Evolutionary conservation across 78 protist genomes (phyloP).

Genomic region (Bodo saltans): DNA sequence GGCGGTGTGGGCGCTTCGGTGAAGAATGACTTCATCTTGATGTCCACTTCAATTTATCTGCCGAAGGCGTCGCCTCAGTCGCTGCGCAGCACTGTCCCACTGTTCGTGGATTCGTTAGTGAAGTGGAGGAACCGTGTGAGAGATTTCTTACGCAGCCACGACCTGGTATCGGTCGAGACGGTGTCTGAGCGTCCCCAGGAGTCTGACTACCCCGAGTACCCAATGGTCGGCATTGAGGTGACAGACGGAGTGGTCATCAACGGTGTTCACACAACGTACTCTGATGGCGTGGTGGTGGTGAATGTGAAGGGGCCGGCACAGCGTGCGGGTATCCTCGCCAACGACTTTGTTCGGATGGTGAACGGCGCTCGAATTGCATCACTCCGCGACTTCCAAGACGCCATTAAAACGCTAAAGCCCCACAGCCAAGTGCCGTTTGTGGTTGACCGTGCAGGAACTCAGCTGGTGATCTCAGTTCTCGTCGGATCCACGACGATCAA

Average conservation of each 20-base stretch:
- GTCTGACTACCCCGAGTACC: neutral
- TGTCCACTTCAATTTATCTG: neutral
- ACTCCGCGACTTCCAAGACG: neutral
- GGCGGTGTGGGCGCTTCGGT: slow-evolving; percentile 26
- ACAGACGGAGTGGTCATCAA: neutral
- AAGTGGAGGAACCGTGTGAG: neutral
- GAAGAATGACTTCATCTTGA: neutral
- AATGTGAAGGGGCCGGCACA: neutral
- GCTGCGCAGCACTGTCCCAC: neutral
- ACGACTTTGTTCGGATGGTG: neutral
- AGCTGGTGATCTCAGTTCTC: neutral
- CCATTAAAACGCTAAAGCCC: neutral
- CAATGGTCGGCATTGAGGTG: neutral
- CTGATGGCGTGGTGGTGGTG: neutral
- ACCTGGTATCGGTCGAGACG: too few relatives aligned
- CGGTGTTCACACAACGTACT: too few relatives aligned
- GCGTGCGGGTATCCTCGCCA: neutral
- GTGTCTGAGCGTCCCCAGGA: neutral
- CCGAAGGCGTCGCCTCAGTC: neutral
- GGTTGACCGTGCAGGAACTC: neutral
- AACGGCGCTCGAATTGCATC: neutral
- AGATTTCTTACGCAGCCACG: neutral
- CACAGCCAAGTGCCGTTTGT: neutral
- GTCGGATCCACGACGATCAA: neutral
- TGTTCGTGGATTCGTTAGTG: neutral